Percentiles rank a stretch among this genome's conserved stretches.
Conservation (phyloP, 1,139 yeast genomes). For the Candida sojae region DNA sequence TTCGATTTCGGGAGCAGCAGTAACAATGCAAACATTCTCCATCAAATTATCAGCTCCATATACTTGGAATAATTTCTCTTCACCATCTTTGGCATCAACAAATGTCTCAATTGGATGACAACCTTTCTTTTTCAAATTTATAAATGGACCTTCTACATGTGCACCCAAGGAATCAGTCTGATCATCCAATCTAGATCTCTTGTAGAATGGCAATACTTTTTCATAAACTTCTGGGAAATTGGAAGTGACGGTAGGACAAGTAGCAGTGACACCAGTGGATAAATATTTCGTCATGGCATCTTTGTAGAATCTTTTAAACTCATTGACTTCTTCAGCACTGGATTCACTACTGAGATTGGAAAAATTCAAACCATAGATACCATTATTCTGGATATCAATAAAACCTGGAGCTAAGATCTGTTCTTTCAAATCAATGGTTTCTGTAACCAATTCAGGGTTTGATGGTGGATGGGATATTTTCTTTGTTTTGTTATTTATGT, state of each 20-base stretch:
- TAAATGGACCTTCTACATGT: conserved; percentile 68
- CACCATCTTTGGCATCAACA: conserved; percentile 45
- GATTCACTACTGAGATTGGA: conserved; percentile 41
- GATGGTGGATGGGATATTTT: conserved; percentile 35
- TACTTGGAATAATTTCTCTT: conserved; percentile 37
- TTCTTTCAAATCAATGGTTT: conserved; percentile 49
- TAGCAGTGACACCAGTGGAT: conserved; percentile 58
- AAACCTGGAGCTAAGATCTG: conserved; percentile 59
- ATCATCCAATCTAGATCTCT: conserved; percentile 31
- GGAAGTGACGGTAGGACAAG: conserved; percentile 64
- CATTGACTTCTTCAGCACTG: conserved; percentile 32
- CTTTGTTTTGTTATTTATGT: conserved; percentile 46
- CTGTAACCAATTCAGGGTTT: conserved; percentile 13
- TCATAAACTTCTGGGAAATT: conserved; percentile 54
- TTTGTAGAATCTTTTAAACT: conserved; percentile 34
- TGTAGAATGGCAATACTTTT: conserved; percentile 51
- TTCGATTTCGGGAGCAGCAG: conserved; percentile 64
- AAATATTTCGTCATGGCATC: conserved; percentile 53
- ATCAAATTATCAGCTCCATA: conserved; percentile 47
- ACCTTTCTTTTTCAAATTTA: conserved; percentile 57
- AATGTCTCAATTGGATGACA: conserved; percentile 65
- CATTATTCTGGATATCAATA: conserved; percentile 63
- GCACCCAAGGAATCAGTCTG: conserved; percentile 61
- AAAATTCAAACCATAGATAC: conserved; percentile 61
- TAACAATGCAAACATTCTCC: conserved; percentile 51